Evolutionary conservation across 2,329 filamentous ascomycete species (phyloP), one percentile per base, ranked within the genome.

Genomic region (Diplocarpon rosae): DNA sequence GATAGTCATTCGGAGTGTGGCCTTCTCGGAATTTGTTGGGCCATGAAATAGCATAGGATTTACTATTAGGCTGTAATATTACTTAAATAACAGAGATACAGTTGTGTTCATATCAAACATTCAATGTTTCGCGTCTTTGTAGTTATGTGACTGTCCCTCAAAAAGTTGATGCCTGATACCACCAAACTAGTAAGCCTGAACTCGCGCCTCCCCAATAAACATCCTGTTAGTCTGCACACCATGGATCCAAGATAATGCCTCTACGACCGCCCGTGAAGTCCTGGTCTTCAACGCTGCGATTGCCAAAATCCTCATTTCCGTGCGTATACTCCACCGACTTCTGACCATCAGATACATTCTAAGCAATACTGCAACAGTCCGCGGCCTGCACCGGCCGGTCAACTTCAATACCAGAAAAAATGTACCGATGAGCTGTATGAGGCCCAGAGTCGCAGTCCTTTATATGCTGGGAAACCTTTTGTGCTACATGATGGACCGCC

Each of bases 401-500:
- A 68, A 51, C 57, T 64, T 14, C 68, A 68, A 62, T 72, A 92
- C 65, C 74, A 94, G 37, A 72, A 76, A 59, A 72, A 77, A 75
- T 92, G 83, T 65, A 82, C 87, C 64, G 85, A 95, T 67, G 81
- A 89, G 42, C 73, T 95, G 12, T 98, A 96, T 68, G 69, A 76
- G 59, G 95, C 89, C 89, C 92, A 98, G 69, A 62, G 64, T 45
- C 47, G 47, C 5, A 51, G 54, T 41, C 55, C 57, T 14, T 46
- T 51, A 7, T 7, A 24, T 48, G 46, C 37, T 14, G 49, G 58
- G 29, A 52, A 76, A 35, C 70, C 73, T 0, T 98, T 96, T 53
- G 69, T 88, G 1, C 71, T 98, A 8, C 92, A 96, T 61, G 92
- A 98, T 78, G 92, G 92, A 0, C 92, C 92, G 0, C 92, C 92